Evolutionary conservation across 441 rosid species (phyloP).

Genomic region (Syzygium syzygioides): DNA sequence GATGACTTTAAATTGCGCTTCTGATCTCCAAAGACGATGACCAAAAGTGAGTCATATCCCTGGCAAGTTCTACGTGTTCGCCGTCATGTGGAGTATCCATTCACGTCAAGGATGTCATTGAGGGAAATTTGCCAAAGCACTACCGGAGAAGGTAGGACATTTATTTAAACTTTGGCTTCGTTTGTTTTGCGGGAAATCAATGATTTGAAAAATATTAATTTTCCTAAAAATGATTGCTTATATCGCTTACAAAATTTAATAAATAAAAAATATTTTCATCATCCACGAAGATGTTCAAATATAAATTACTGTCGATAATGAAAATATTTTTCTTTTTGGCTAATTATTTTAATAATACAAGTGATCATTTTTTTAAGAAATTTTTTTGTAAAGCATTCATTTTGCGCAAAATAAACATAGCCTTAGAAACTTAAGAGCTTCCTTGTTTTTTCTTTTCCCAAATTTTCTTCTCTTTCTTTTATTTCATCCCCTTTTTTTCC

Average conservation of each 20-base stretch:
- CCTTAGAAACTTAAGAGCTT: not conserved
- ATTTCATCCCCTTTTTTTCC: not conserved
- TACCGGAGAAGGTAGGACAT: not conserved
- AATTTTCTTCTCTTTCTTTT: not conserved
- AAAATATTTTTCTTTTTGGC: not conserved
- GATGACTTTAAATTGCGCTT: not conserved
- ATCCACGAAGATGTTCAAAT: not conserved
- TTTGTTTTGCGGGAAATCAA: not conserved
- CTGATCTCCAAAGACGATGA: not conserved
- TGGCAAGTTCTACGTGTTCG: not conserved
- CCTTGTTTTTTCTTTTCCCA: not conserved
- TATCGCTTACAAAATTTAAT: not conserved
- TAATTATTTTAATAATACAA: not conserved
- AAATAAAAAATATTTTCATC: not conserved
- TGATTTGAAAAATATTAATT: not conserved
- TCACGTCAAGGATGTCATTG: not conserved
- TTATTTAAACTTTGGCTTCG: not conserved
- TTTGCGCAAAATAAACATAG: accelerated
- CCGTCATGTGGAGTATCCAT: not conserved
- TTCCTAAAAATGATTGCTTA: not conserved
- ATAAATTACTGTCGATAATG: not conserved
- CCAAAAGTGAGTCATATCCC: not conserved
- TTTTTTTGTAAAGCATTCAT: not conserved
- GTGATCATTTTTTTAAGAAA: not conserved
- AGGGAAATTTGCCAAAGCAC: not conserved